Evolutionary conservation across 176 grass and related monocot genomes (phyloP), one percentile per base, ranked within the genome.

Genomic region (Metroxylon sagu): DNA sequence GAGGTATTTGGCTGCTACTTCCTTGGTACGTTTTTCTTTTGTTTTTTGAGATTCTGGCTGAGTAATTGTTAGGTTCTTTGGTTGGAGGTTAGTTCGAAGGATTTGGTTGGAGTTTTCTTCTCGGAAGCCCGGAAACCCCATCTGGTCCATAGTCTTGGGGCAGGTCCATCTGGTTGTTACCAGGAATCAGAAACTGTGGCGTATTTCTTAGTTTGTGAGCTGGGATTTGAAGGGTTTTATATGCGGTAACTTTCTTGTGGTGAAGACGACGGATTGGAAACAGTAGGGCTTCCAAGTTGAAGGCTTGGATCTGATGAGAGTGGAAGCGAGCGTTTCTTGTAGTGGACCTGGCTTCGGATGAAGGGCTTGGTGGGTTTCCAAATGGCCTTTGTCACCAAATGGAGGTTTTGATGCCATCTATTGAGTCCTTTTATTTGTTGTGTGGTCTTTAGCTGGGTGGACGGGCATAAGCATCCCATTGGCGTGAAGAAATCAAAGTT

Each of bases 281-380:
- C 48, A 6, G 19, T 51, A 3, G 60, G 27, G 31, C 6, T 25
- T 31, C 23, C 64, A 58, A 43, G 57, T 55, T 1, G 17, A 43
- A 1, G 19, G 2, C 57, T 5, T 19, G 28, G 60, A 28, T 19
- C 62, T 52, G 48, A 77, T 75, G 84, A 64, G 62, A 67, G 51
- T 12, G 28, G 66, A 75, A 8, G 69, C 50, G 56, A 73, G 71
- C 39, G 55, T 74, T 73, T 76, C 66, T 57, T 67, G 64, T 17
- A 57, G 74, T 4, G 69, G 77, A 60, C 69, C 86, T 0, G 83
- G 74, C 52, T 87, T 95, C 57, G 83, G 86, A 15, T 89, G 25
- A 85, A 64, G 18, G 21, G 17, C 62, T 25, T 35, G 4, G 27
- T 10, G 35, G 35, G 8, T 43, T 43, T 35, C 2, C 35, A 66